Evolutionary conservation across 306 rosid species (phyloP).

Genomic region (Notholithocarpus densiflorus): DNA sequence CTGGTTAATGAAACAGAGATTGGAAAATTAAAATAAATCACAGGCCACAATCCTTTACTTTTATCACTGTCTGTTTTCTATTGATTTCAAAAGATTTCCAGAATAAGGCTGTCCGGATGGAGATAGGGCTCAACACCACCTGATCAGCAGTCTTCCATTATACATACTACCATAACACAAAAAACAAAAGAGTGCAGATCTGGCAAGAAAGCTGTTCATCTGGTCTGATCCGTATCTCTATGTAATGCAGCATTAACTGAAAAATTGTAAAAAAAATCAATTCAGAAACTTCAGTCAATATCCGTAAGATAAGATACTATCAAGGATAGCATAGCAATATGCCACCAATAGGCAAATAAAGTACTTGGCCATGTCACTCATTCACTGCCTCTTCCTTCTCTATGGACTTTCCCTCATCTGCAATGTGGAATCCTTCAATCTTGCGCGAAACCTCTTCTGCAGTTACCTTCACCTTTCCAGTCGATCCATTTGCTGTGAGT

Average conservation of each 20-base stretch:
- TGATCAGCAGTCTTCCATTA: background rate
- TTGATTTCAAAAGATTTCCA: background rate
- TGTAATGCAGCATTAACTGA: conserved; percentile 26
- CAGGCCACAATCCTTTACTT: background rate
- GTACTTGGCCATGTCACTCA: conserved; percentile 37
- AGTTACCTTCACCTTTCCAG: conserved; percentile 50
- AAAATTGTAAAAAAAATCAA: conserved; percentile 29
- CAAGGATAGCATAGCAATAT: conserved; percentile 23
- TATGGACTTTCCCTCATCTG: conserved; percentile 59
- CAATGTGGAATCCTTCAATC: conserved; percentile 79
- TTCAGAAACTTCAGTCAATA: background rate
- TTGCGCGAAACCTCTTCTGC: conserved; percentile 71
- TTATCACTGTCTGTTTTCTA: background rate
- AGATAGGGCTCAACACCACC: conserved; percentile 3
- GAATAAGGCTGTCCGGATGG: conserved; percentile 7
- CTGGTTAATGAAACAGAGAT: too few relatives aligned
- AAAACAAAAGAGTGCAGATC: background rate
- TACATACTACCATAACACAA: background rate
- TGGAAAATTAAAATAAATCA: background rate
- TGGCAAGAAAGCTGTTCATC: background rate
- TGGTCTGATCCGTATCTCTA: conserved; percentile 3
- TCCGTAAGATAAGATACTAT: background rate
- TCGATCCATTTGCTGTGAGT: conserved; percentile 48
- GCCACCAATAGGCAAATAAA: conserved; percentile 4
- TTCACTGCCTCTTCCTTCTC: conserved; percentile 67